Base-by-base conservation (phyloP, 176 grass and related monocot genomes). In the Otatea glauca region DNA sequence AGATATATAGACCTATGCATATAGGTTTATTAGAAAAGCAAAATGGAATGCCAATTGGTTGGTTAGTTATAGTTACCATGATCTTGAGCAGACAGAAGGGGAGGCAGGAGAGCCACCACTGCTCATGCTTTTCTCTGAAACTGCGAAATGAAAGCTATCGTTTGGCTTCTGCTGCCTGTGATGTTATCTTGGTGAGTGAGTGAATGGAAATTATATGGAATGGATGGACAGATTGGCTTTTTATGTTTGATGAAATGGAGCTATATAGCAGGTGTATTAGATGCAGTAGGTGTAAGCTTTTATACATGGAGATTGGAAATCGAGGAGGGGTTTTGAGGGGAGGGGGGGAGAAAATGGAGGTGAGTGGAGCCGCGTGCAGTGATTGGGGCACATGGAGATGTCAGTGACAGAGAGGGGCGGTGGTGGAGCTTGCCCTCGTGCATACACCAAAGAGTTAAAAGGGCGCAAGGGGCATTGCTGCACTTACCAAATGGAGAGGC, bases 41-140 rank as follows among this genome's bases (percentile, higher is more conserved):
- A 20, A 54, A 65, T 11, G 12, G 5, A 16, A 37, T 53, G 45
- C 2, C 6, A 7, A 37, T 32, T n/a, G 47, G 25, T 21, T 37
- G 6, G 47, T 23, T 32, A 16, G 39, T 12, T 10, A 15, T 2
- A 13, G 54, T 39, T 68, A 91, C 89, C 89, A 91, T 80, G 89
- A 91, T 87, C 89, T 91, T 48, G 89, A 88, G 89, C 89, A 91
- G 76, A 44, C 76, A 25, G 89, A 76, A 80, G 81, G 70, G 34
- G 81, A 80, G 53, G 89, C 16, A 39, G 86, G 75, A 17, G 85
- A 77, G 73, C 84, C 76, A 42, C 75, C 51, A 49, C 81, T 75
- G 74, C 85, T 84, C 85, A 87, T 87, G 80, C 80, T 87, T 69
- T 79, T 73, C 27, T 76, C 78, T 63, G 44, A 74, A 74, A 5